Conservation (phyloP, 1,284 basidiomycete genomes). For the Cutaneotrichosporon mucoides region DNA sequence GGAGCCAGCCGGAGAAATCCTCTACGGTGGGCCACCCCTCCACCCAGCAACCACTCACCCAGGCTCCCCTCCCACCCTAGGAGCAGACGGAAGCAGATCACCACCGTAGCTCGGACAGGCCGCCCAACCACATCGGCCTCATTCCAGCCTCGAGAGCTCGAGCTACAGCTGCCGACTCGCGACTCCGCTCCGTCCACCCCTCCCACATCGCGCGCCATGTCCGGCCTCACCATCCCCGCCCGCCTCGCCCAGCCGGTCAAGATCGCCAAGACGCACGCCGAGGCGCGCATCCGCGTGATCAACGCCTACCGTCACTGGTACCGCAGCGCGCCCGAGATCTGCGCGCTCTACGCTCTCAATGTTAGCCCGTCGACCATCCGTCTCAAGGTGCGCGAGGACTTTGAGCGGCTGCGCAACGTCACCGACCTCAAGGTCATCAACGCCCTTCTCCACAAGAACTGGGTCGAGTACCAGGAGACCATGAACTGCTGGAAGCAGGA, state of each 20-base stretch:
- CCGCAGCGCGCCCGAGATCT: constrained; percentile 84
- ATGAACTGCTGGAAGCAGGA: constrained; percentile 90
- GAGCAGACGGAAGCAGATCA: too few relatives aligned
- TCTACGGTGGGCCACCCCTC: neutral
- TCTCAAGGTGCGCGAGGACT: constrained; percentile 76
- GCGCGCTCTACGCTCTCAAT: constrained; percentile 76
- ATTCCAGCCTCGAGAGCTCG: neutral
- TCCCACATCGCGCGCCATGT: neutral
- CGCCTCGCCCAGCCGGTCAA: constrained; percentile 72
- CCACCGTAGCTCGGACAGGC: too few relatives aligned
- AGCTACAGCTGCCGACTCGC: neutral
- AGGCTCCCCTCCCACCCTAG: too few relatives aligned
- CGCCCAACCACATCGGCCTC: neutral
- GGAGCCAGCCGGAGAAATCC: neutral
- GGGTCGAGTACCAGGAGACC: constrained; percentile 89
- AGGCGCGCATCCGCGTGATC: constrained; percentile 67
- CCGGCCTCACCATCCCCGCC: constrained; percentile 61
- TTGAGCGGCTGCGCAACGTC: constrained; percentile 80
- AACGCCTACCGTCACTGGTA: constrained; percentile 90
- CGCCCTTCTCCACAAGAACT: constrained; percentile 77
- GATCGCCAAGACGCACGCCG: constrained; percentile 59
- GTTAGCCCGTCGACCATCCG: constrained; percentile 77
- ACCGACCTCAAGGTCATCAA: constrained; percentile 82
- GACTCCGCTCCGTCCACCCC: neutral
- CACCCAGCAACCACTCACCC: too few relatives aligned